phyloP scores from a whole-genome alignment of 139 green algal genomes.

The Coelastrella sp. region DNA sequence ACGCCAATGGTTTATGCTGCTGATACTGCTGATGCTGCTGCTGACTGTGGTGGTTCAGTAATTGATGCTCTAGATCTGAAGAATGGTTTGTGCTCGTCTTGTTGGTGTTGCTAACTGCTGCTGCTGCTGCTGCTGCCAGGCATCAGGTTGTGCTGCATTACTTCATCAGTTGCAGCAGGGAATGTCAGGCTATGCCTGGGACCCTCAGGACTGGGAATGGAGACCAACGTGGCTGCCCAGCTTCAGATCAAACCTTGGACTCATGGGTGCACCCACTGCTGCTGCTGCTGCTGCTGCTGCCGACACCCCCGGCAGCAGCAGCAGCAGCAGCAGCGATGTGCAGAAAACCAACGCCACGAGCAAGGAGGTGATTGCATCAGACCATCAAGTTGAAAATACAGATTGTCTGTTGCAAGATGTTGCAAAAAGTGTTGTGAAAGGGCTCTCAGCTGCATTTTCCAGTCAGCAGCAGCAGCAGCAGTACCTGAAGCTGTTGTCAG shows the following conservation, averaged over 20 bases:
- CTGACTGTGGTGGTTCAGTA: too few relatives aligned
- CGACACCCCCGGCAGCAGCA: too few relatives aligned
- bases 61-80: too few relatives aligned
- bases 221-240: conserved; percentile 75
- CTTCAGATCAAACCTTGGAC: conserved; percentile 50
- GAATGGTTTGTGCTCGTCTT: too few relatives aligned
- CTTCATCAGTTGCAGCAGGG: conserved; percentile 76
- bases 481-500: background rate
- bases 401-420: too few relatives aligned
- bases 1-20: background rate
- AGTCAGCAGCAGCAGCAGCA: conserved; percentile 30
- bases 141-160: conserved; percentile 50
- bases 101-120: too few relatives aligned
- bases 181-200: conserved; percentile 76
- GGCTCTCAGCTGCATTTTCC: background rate
- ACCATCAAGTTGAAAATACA: too few relatives aligned
- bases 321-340: background rate
- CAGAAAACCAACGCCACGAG: too few relatives aligned
- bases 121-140: background rate
- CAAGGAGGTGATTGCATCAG: too few relatives aligned
- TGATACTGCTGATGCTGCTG: too few relatives aligned
- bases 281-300: too few relatives aligned
- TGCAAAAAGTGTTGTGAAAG: background rate
- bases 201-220: conserved; percentile 84
- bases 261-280: too few relatives aligned